A percentile compares a stretch with the other conserved stretches of the same genome.
phyloP scores from a whole-genome alignment of 2,329 filamentous ascomycete genomes.

The Mariannaea elegans region DNA sequence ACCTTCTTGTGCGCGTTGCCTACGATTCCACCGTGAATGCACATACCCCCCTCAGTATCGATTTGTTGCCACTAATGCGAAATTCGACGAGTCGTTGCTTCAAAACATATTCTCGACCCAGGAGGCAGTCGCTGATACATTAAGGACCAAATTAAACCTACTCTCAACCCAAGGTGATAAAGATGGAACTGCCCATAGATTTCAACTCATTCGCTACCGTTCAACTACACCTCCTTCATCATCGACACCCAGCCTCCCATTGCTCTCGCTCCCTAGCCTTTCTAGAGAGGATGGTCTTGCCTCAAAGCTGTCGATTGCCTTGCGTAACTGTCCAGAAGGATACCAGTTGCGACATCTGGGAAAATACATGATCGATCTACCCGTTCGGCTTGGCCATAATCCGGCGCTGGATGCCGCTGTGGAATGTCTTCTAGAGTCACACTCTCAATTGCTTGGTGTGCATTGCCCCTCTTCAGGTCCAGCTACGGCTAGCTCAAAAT shows the following conservation, averaged over 20 bases:
- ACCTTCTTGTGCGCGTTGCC: background rate
- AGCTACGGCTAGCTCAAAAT: background rate
- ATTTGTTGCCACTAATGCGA: background rate
- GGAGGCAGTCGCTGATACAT: background rate
- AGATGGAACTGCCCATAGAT: background rate
- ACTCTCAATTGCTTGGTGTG: background rate
- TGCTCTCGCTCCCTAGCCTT: background rate
- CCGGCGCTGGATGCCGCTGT: background rate
- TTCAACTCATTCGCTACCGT: background rate
- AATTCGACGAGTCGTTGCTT: background rate
- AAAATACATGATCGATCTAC: background rate
- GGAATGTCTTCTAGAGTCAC: background rate
- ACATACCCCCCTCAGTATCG: background rate
- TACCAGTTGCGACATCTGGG: background rate
- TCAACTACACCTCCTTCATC: background rate
- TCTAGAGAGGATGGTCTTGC: background rate
- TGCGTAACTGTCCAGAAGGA: background rate
- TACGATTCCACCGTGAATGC: background rate
- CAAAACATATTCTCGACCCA: background rate
- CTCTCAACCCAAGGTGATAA: background rate
- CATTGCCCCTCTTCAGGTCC: background rate
- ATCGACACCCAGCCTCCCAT: background rate
- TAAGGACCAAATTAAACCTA: background rate
- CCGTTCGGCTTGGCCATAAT: background rate
- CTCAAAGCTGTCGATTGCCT: background rate